These are phyloP conservation scores for Millerago galiae DNA, from an alignment of 805 yeast species.

Conservation along the genomic window DNA sequence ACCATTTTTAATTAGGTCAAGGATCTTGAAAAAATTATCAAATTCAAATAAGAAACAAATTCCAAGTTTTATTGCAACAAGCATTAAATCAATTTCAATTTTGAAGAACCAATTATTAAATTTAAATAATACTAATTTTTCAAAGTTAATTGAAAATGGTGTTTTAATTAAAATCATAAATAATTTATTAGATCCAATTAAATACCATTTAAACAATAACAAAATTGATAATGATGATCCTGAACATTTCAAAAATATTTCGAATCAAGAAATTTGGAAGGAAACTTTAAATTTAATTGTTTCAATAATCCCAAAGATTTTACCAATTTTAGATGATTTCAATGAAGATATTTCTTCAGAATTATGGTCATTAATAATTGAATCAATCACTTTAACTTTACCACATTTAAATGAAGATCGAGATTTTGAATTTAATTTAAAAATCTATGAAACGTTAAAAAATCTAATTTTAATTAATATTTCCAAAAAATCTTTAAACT, in stretches of 20 bases:
- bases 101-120: conserved; percentile 32
- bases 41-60: conserved; percentile 35
- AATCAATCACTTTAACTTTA: conserved; percentile 36
- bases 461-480: conserved; percentile 36
- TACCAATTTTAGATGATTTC: conserved; percentile 12
- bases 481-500: conserved; percentile 22
- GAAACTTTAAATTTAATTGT: conserved; percentile 39
- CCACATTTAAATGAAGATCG: conserved; percentile 22
- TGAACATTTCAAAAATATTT: conserved; percentile 7
- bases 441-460: conserved; percentile 38
- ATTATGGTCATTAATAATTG: conserved; percentile 37
- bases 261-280: conserved; percentile 44
- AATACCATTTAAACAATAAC: conserved; percentile 24
- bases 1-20: conserved; percentile 55
- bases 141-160: conserved; percentile 36
- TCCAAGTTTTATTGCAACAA: conserved; percentile 59
- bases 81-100: conserved; percentile 40
- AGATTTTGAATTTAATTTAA: conserved; percentile 40
- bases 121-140: conserved; percentile 22
- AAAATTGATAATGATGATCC: conserved; percentile 21
- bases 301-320: conserved; percentile 26
- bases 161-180: conserved; percentile 39
- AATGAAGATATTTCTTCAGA: conserved; percentile 2
- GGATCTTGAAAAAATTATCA: conserved; percentile 50
- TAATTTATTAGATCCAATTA: conserved; percentile 48